These are phyloP conservation scores for Leucaena leucocephala DNA, from an alignment of 306 rosid species.

Conservation along the genomic window DNA sequence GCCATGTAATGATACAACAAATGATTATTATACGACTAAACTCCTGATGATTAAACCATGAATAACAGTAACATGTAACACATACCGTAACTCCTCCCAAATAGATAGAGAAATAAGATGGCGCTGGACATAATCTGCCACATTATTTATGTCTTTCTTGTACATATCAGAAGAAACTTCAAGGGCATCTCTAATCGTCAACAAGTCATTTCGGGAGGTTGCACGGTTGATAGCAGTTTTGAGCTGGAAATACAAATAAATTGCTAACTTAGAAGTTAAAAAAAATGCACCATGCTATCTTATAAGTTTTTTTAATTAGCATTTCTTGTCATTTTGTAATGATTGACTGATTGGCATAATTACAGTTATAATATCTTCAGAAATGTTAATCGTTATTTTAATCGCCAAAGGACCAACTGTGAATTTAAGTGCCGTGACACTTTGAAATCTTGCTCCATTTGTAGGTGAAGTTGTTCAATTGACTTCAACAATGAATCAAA, in stretches of 20 bases:
- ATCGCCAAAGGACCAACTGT: slow-evolving; percentile 4
- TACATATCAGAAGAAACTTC: slow-evolving; percentile 96
- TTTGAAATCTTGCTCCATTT: slow-evolving; percentile 16
- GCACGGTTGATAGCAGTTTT: slow-evolving; percentile 95
- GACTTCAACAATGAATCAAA: slow-evolving; percentile 13
- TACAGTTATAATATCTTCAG: slow-evolving; percentile 11
- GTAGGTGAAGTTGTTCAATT: slow-evolving; percentile 11
- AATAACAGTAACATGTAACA: slow-evolving; percentile 28
- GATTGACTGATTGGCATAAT: slow-evolving; percentile 1
- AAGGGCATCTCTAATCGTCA: slow-evolving; percentile 93
- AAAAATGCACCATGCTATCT: slow-evolving; percentile 5
- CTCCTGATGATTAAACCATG: slow-evolving; percentile 17
- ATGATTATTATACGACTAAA: slow-evolving; percentile 1
- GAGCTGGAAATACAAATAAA: slow-evolving; percentile 62
- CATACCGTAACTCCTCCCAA: slow-evolving; percentile 97
- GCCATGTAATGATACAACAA: neutral
- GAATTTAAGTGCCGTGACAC: slow-evolving; percentile 8
- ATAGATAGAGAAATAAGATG: slow-evolving; percentile 93
- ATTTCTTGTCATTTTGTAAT: slow-evolving; percentile 12
- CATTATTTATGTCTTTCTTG: slow-evolving; percentile 88
- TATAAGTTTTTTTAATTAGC: neutral
- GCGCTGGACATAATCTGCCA: slow-evolving; percentile 83
- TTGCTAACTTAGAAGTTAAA: slow-evolving; percentile 9
- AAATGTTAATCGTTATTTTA: slow-evolving; percentile 12
- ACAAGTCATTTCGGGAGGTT: slow-evolving; percentile 78